These are phyloP conservation scores for Globisporangium barbulae DNA, from an alignment of 352 stramenopile genomes.

Conservation along the genomic window DNA sequence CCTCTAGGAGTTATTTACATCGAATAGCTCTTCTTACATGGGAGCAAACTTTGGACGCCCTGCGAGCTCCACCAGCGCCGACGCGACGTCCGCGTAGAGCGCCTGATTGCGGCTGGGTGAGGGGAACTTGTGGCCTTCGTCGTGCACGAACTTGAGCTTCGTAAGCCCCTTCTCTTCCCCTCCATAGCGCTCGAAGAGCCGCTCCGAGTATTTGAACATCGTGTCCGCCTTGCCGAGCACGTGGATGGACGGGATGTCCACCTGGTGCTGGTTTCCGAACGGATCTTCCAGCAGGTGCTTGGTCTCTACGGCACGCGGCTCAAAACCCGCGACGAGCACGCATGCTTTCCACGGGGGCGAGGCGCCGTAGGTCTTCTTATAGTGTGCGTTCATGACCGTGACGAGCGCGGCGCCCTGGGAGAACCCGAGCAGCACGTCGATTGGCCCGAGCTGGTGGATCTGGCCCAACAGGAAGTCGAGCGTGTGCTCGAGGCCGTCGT, in stretches of 20 bases:
- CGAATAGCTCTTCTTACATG: constrained; percentile 1
- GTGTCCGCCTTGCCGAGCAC: constrained; percentile 51
- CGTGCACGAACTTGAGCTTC: constrained; percentile 50
- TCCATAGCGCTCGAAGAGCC: constrained; percentile 46
- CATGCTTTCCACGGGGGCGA: constrained; percentile 61
- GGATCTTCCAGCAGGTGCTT: constrained; percentile 46
- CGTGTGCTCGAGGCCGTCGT: constrained; percentile 64
- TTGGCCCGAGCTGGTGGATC: constrained; percentile 40
- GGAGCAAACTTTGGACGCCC: constrained; percentile 1
- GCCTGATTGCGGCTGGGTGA: constrained; percentile 34
- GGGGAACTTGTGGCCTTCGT: constrained; percentile 83
- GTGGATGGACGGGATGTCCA: constrained; percentile 71
- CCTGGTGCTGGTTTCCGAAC: constrained; percentile 22
- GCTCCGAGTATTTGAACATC: constrained; percentile 42
- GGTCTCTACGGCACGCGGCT: constrained; percentile 43
- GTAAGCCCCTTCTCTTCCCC: constrained; percentile 22
- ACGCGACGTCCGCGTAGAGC: constrained; percentile 51
- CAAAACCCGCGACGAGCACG: constrained; percentile 63
- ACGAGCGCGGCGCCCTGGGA: constrained; percentile 60
- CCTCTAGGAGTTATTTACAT: constrained; percentile 2
- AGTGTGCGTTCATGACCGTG: constrained; percentile 68
- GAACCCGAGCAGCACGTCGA: constrained; percentile 75
- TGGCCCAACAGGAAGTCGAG: constrained; percentile 51
- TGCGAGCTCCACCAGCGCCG: constrained; percentile 37
- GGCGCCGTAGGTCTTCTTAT: constrained; percentile 31